Evolutionary conservation across 495 filamentous ascomycete genomes (phyloP), one percentile per base, ranked within the genome.

Genomic region (Bathelium albidoporum): DNA sequence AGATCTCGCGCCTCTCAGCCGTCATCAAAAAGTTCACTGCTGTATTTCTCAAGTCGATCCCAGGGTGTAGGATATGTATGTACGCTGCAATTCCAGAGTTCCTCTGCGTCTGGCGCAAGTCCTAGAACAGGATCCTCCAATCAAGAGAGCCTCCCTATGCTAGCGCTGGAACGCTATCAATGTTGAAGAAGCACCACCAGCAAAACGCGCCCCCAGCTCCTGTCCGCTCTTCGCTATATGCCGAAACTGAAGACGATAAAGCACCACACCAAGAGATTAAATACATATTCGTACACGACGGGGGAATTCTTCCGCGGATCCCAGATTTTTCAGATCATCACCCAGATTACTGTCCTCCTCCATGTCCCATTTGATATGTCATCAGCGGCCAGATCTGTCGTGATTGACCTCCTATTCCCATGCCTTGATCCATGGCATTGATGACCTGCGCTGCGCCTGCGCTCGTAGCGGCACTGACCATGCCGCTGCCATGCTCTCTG

Each of bases 301-400:
- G 5, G 14, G 14, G 34, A 5, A 5, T 14, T 14, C 34, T 14
- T 14, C 34, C 34, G 14, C 34, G 14, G 34, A 14, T 39, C 5
- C 5, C 34, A 39, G 14, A 39, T 14, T 39, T n/a, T n/a, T n/a
- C n/a, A n/a, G n/a, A n/a, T n/a, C n/a, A n/a, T n/a, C n/a, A n/a
- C n/a, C n/a, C 18, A 10, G 44, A 12, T 49, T 12, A 49, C 44
- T 49, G n/a, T 49, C 44, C 44, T 20, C 24, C 49, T 5, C 49
- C 49, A 55, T 55, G 49, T 3, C 49, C 49, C 49, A 55, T 55
- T 29, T 55, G 49, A 55, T 55, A 55, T 24, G 49, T 55, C 49
- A 55, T 55, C 1, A 55, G 24, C 0, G 49, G 49, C 49, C 49
- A 55, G 2, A 55, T 55, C 24, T 26, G 49, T 24, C 29, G 49